phyloP scores from a whole-genome alignment of 1,139 yeast species.

The Wickerhamomyces sp. region DNA sequence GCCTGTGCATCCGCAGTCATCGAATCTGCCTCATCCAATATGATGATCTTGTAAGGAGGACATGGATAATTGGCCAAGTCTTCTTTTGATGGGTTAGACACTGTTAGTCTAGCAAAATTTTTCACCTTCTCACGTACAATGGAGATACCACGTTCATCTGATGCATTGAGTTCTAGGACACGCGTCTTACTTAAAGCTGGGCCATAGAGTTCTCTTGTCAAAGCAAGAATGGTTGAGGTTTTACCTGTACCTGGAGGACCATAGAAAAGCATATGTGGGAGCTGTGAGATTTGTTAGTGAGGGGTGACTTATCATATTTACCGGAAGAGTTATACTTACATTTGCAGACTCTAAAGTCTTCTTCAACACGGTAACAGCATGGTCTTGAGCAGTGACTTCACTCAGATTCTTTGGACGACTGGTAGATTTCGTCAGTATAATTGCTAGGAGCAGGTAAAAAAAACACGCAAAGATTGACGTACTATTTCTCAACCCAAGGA shows the following conservation, averaged over 20 bases:
- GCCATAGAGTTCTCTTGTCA: conserved; percentile 80
- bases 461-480: too few species aligned
- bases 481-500: conserved; percentile 26
- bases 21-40: conserved; percentile 93
- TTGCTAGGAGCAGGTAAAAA: too few species aligned
- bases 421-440: too few species aligned
- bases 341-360: conserved; percentile 76
- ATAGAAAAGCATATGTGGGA: conserved; percentile 93
- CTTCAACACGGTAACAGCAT: conserved; percentile 80
- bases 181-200: conserved; percentile 66
- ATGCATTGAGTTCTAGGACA: conserved; percentile 89
- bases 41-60: conserved; percentile 84
- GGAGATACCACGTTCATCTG: conserved; percentile 93
- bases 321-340: conserved; percentile 18
- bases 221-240: conserved; percentile 85
- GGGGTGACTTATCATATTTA: too few species aligned
- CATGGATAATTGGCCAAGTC: conserved; percentile 78
- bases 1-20: conserved; percentile 99
- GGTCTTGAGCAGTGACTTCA: conserved; percentile 90
- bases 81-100: conserved; percentile 70
- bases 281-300: conserved; percentile 7
- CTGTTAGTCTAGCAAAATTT: conserved; percentile 83
- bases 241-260: conserved; percentile 99
- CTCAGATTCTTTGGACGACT: conserved; percentile 63
- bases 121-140: conserved; percentile 90